Evolutionary conservation across 1,284 basidiomycete species (phyloP), one percentile per base, ranked within the genome.

Genomic region (Takashimella koratensis): DNA sequence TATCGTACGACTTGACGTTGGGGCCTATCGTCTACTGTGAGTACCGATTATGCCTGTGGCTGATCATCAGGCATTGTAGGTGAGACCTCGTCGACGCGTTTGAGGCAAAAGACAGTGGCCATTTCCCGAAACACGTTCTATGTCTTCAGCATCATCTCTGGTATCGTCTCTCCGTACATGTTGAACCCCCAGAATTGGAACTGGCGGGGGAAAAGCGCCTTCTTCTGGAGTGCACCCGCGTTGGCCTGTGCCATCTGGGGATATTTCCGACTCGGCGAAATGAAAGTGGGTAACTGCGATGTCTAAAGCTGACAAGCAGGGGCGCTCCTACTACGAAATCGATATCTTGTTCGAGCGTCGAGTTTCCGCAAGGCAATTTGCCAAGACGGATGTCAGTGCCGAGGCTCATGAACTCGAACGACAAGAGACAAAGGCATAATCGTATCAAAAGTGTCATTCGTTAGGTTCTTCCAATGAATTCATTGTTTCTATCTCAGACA

Each of bases 21-120:
- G 68, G 68, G 8, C 67, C 66, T 2, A 57, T 70, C 40, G 72
- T 72, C 53, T 77, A 51, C 46, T n/a, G n/a, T n/a, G n/a, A n/a
- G n/a, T n/a, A n/a, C n/a, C n/a, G n/a, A n/a, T n/a, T n/a, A n/a
- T n/a, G n/a, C n/a, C n/a, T n/a, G n/a, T n/a, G n/a, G n/a, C n/a
- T n/a, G n/a, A n/a, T n/a, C n/a, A n/a, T n/a, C n/a, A n/a, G n/a
- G n/a, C 2, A 21, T 48, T 19, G 47, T 48, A 3, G 69, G 71
- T 42, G 77, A 78, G 56, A 65, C 73, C 20, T 53, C 63, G 0
- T 73, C 74, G 19, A 75, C 75, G 10, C 72, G 75, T 27, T 66
- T 78, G 5, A 65, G 77, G 43, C 66, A 71, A 45, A 80, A 80
- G 68, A 76, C 79, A 2, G 73, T 80, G 63, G 78, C 76, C 70